Evolutionary conservation across 805 yeast genomes (phyloP).

Genomic region (Candida odintsovae): DNA sequence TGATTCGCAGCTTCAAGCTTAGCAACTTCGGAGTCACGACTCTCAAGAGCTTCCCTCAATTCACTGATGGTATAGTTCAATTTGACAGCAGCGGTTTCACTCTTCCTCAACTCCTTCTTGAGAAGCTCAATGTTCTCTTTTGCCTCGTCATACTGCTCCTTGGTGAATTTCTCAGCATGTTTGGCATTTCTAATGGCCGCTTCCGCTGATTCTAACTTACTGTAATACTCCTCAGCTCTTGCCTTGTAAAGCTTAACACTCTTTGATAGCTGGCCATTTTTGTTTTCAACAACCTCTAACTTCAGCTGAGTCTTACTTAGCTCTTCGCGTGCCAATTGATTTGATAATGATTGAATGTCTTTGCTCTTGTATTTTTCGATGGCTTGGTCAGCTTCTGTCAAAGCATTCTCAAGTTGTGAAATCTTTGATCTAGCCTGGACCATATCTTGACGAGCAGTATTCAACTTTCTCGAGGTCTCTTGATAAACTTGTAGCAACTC

Average conservation of each 20-base stretch:
- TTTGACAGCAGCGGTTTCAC: slow-evolving; percentile 48
- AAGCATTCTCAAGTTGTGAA: slow-evolving; percentile 33
- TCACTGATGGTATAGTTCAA: slow-evolving; percentile 44
- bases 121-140: slow-evolving; percentile 39
- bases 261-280: slow-evolving; percentile 48
- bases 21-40: slow-evolving; percentile 48
- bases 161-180: slow-evolving; percentile 51
- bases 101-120: slow-evolving; percentile 46
- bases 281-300: slow-evolving; percentile 49
- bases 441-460: slow-evolving; percentile 38
- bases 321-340: slow-evolving; percentile 30
- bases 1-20: slow-evolving; percentile 42
- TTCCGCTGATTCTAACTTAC: slow-evolving; percentile 75
- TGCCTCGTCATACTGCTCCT: slow-evolving; percentile 48
- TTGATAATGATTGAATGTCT: slow-evolving; percentile 13
- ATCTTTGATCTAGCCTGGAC: slow-evolving; percentile 36
- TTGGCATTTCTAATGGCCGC: slow-evolving; percentile 58
- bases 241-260: slow-evolving; percentile 57
- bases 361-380: slow-evolving; percentile 9
- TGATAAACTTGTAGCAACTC: slow-evolving; percentile 46
- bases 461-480: slow-evolving; percentile 41
- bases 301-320: slow-evolving; percentile 45
- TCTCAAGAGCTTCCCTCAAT: slow-evolving; percentile 51
- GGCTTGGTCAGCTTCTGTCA: slow-evolving; percentile 32
- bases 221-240: slow-evolving; percentile 69